Percentiles rank a stretch among this genome's conserved stretches.
Conservation (phyloP, 2,329 filamentous ascomycete species). For the Macroventuria anomochaeta region DNA sequence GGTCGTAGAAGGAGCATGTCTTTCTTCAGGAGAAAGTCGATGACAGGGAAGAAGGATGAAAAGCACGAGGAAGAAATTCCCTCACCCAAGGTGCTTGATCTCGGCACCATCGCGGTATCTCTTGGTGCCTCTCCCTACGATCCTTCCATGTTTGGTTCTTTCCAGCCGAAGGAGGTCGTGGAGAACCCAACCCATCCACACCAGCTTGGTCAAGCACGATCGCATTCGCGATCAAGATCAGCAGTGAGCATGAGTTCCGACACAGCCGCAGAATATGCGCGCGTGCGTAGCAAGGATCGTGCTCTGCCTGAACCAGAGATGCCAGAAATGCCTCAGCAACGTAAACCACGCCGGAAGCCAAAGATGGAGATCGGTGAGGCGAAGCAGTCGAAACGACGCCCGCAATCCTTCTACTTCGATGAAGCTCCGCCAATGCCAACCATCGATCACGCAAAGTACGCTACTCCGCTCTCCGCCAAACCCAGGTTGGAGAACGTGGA, state of each 20-base stretch:
- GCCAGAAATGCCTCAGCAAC: conserved; percentile 30
- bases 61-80: conserved; percentile 22
- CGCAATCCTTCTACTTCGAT: conserved; percentile 17
- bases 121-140: conserved; percentile 55
- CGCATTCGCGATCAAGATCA: conserved; percentile 37
- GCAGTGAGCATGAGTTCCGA: conserved; percentile 46
- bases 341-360: conserved; percentile 38
- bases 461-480: conserved; percentile 10
- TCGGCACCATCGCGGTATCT: conserved; percentile 51
- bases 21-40: conserved; percentile 40
- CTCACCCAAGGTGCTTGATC: conserved; percentile 43
- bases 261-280: conserved; percentile 45
- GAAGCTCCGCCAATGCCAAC: conserved; percentile 29
- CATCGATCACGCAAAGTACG: conserved; percentile 26
- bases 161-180: conserved; percentile 22
- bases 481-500: conserved; percentile 15
- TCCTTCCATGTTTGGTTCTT: conserved; percentile 41
- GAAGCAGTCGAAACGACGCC: conserved; percentile 24
- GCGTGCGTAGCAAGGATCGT: conserved; percentile 46
- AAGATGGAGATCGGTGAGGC: conserved; percentile 35
- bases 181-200: conserved; percentile 44
- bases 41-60: conserved; percentile 30
- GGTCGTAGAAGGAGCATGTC: conserved; percentile 37
- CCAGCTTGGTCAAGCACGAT: conserved; percentile 40
- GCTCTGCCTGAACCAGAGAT: conserved; percentile 26